A percentile compares a stretch with the other conserved stretches of the same genome.
Conservation (phyloP, 1,284 basidiomycete species). For the Leccinum fuscescens region DNA sequence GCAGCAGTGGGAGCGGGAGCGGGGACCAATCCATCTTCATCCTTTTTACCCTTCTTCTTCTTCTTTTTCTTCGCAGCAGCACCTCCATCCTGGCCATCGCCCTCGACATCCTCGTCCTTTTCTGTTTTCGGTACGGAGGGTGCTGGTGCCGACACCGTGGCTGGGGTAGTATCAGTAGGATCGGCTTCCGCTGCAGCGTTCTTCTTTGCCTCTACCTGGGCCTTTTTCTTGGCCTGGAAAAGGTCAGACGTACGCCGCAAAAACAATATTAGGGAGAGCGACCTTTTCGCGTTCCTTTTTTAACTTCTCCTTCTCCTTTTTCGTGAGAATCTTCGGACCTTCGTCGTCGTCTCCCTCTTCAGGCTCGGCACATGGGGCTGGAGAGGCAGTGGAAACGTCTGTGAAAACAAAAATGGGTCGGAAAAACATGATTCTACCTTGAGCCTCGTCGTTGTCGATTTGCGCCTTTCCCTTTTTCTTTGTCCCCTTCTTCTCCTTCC, state of each 20-base stretch:
- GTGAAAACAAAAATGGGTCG: constrained; percentile 3
- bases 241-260: constrained; percentile 9
- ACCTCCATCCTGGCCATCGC: constrained; percentile 55
- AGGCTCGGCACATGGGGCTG: constrained; percentile 21
- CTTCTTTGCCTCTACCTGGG: constrained; percentile 87
- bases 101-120: constrained; percentile 42
- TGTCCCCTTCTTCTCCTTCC: constrained; percentile 51
- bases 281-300: constrained; percentile 96
- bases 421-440: constrained; percentile 21
- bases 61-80: constrained; percentile 76
- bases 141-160: constrained; percentile 18
- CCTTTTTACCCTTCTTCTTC: constrained; percentile 86
- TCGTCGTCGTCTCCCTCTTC: constrained; percentile 46
- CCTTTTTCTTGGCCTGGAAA: constrained; percentile 89
- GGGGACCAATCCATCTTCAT: constrained; percentile 54
- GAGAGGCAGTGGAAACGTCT: constrained; percentile 30
- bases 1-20: constrained; percentile 44
- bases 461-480: constrained; percentile 45
- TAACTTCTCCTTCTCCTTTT: constrained; percentile 91
- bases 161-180: constrained; percentile 22
- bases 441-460: constrained; percentile 41
- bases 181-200: constrained; percentile 27
- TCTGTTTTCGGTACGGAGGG: constrained; percentile 25
- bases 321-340: constrained; percentile 66
- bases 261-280: constrained; percentile 8